phyloP scores from a whole-genome alignment of 2,329 filamentous ascomycete species.

The Fonsecaea nubica region DNA sequence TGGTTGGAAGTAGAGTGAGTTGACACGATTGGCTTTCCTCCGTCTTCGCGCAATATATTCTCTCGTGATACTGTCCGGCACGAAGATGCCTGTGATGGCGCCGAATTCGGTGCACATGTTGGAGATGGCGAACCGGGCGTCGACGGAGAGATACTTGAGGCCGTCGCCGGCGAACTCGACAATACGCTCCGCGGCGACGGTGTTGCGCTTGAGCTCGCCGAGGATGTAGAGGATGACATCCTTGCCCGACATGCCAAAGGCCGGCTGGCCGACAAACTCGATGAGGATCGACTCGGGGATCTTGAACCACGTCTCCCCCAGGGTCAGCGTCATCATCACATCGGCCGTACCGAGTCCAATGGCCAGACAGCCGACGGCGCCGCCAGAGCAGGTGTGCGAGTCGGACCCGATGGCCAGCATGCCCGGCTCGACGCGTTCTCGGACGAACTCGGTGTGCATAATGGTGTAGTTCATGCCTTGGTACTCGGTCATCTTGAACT shows the following conservation, averaged over 20 bases:
- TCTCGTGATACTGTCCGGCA: conserved; percentile 49
- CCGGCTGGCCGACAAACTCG: conserved; percentile 48
- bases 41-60: conserved; percentile 47
- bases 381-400: conserved; percentile 56
- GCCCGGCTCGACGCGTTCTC: conserved; percentile 55
- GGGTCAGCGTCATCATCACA: conserved; percentile 54
- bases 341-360: conserved; percentile 57
- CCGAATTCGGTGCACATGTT: conserved; percentile 59
- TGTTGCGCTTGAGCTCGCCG: conserved; percentile 54
- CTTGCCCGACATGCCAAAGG: conserved; percentile 52
- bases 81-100: conserved; percentile 53
- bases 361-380: conserved; percentile 50
- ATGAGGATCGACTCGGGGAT: conserved; percentile 54
- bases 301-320: conserved; percentile 57
- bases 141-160: conserved; percentile 48
- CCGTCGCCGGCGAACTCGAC: conserved; percentile 57
- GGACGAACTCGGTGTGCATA: conserved; percentile 57
- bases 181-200: conserved; percentile 53
- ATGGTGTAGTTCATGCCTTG: conserved; percentile 53
- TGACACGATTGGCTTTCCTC: conserved; percentile 44
- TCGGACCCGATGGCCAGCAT: conserved; percentile 54
- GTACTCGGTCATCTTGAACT: conserved; percentile 55
- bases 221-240: conserved; percentile 56
- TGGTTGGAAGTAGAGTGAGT: conserved; percentile 49
- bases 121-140: conserved; percentile 56